Evolutionary conservation across 345 rosid genomes (phyloP).

Genomic region (Gossypium rotundifolium): DNA sequence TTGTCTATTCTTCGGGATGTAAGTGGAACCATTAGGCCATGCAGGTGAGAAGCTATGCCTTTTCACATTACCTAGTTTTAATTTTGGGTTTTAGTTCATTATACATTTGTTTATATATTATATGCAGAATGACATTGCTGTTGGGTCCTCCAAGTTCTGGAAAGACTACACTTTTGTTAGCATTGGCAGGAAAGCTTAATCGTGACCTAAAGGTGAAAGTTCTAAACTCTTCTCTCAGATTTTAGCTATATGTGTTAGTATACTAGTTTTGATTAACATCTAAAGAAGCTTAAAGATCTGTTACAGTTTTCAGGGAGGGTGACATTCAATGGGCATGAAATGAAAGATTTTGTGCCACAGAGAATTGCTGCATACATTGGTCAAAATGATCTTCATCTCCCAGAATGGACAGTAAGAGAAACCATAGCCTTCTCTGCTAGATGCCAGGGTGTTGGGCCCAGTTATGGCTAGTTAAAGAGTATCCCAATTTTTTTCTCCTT

Average conservation of each 20-base stretch:
- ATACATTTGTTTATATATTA: background rate
- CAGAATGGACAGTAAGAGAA: slow-evolving; percentile 66
- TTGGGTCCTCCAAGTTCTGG: slow-evolving; percentile 91
- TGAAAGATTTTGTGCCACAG: slow-evolving; percentile 60
- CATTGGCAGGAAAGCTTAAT: slow-evolving; percentile 62
- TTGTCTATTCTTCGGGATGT: slow-evolving; percentile 45
- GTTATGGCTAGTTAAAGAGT: slow-evolving; percentile 40
- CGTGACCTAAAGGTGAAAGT: slow-evolving; percentile 9
- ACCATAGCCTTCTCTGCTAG: slow-evolving; percentile 74
- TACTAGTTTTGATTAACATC: too few species aligned
- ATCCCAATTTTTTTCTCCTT: background rate
- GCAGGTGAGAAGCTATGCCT: slow-evolving; percentile 33
- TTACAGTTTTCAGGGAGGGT: slow-evolving; percentile 46
- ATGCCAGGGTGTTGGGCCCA: slow-evolving; percentile 67
- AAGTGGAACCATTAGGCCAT: slow-evolving; percentile 63
- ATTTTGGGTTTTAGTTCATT: background rate
- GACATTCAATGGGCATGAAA: slow-evolving; percentile 51
- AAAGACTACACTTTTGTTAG: slow-evolving; percentile 64
- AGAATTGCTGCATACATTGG: slow-evolving; percentile 63
- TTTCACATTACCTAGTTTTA: background rate
- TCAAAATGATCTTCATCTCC: slow-evolving; percentile 58
- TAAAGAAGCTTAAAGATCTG: background rate
- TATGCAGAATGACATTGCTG: slow-evolving; percentile 57
- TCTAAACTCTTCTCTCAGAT: background rate
- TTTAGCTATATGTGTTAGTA: background rate